Evolutionary conservation across 305 asterid genomes (phyloP), one percentile per base, ranked within the genome.

Genomic region (Nicotiana rustica): DNA sequence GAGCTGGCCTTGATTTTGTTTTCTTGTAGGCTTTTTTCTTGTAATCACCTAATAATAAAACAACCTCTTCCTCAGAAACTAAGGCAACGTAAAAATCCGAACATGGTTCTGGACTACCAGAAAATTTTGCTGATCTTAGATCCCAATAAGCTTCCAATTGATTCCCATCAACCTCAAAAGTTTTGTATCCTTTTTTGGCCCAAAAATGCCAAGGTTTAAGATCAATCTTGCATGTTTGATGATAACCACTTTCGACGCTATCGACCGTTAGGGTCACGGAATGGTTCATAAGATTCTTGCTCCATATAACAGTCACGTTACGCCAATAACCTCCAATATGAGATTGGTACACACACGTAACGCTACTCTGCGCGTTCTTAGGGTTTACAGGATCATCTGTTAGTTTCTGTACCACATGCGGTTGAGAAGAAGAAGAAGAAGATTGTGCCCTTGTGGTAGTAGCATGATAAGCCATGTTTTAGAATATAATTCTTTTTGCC

Each of bases 191-290:
- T 67, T 89, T 96, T 81, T 95, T 96, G 1, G 97, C 94, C 98
- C 99, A 96, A 79, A 93, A 96, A 85, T 96, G 93, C 99, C 98
- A 96, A 29, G 98, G 97, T 76, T 96, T 96, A 8, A 94, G 89
- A 86, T 96, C 99, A 57, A 96, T 92, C 82, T 94, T 96, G 93
- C 97, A 96, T 1, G 92, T 88, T 36, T 79, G 89, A 57, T 81
- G 93, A 13, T 56, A 78, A 10, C 88, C 89, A 29, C 77, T 86
- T 31, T 90, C 96, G 56, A 87, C 83, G 82, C 96, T 91, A 41
- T 96, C 97, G 0, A 96, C 92, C 25, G 90, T 89, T 70, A 96
- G 85, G 84, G 69, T 84, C 2, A 96, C 77, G 9, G 91, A 85
- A 84, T 94, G 92, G 78, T 88, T 93, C 96, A 94, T 93, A 64